Evolutionary conservation across 495 filamentous ascomycete species (phyloP).

Genomic region (Tetracladium setigerum): DNA sequence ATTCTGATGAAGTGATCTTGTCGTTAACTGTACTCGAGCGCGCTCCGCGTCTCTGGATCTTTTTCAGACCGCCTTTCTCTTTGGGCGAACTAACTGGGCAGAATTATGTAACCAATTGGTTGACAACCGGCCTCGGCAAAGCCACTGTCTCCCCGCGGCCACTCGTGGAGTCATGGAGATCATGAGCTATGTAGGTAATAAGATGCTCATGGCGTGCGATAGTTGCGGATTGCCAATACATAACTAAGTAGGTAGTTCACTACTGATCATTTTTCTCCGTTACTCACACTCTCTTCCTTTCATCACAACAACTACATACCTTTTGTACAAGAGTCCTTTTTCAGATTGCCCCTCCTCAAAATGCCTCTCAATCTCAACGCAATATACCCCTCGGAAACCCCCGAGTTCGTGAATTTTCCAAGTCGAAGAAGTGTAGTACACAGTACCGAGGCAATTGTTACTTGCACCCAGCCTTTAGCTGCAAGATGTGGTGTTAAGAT

Average conservation of each 20-base stretch:
- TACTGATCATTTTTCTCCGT: too few relatives aligned
- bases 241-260: too few relatives aligned
- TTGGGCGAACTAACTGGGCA: background rate
- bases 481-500: slow-evolving; percentile 80
- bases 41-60: background rate
- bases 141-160: too few relatives aligned
- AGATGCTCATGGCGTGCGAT: too few relatives aligned
- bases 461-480: slow-evolving; percentile 86
- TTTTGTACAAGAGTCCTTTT: background rate
- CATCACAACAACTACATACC: too few relatives aligned
- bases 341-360: slow-evolving; percentile 1
- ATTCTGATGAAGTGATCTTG: background rate
- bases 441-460: slow-evolving; percentile 86
- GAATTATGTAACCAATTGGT: too few relatives aligned
- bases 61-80: slow-evolving; percentile 2
- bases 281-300: too few relatives aligned
- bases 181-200: too few relatives aligned
- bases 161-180: too few relatives aligned
- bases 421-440: slow-evolving; percentile 88
- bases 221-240: too few relatives aligned
- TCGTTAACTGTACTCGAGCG: background rate
- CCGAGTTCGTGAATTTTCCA: slow-evolving; percentile 59
- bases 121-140: too few relatives aligned
- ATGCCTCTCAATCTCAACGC: slow-evolving; percentile 55
- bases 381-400: slow-evolving; percentile 55